Evolutionary conservation across 192 early-diverging fungal genomes (phyloP).

Genomic region (Backusella tarrabulga): DNA sequence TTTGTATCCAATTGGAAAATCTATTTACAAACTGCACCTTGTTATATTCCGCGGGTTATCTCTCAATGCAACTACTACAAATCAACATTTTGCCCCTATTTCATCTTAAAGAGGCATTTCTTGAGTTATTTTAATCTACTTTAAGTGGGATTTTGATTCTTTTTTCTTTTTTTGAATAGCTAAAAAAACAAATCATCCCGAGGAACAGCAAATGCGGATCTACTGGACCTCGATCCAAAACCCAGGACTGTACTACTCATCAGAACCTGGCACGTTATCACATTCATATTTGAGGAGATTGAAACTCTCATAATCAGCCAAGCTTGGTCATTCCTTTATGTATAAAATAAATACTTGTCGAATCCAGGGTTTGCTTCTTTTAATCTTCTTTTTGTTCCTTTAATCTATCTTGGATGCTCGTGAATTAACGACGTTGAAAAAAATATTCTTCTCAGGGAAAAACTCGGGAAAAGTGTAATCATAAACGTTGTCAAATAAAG

Average conservation of each 20-base stretch:
- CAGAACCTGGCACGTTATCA: background rate
- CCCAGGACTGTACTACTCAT: background rate
- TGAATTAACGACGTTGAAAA: background rate
- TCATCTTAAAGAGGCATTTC: background rate
- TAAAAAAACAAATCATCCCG: conserved; percentile 2
- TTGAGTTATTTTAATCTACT: background rate
- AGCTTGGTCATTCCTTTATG: background rate
- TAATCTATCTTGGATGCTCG: background rate
- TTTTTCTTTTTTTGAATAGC: background rate
- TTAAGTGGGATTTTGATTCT: background rate
- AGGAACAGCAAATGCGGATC: background rate
- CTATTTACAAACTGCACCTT: background rate
- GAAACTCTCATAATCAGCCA: background rate
- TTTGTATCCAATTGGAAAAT: background rate
- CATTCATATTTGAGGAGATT: background rate
- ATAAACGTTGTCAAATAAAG: background rate
- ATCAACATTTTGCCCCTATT: background rate
- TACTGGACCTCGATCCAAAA: background rate
- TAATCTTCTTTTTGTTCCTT: background rate
- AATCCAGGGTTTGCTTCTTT: background rate
- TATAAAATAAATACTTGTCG: background rate
- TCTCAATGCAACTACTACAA: background rate
- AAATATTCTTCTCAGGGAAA: background rate
- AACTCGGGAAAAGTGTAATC: background rate
- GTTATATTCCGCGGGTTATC: background rate